These are phyloP conservation scores for Calonectria multiphialidica DNA, from an alignment of 2,329 filamentous ascomycete species.

Conservation along the genomic window DNA sequence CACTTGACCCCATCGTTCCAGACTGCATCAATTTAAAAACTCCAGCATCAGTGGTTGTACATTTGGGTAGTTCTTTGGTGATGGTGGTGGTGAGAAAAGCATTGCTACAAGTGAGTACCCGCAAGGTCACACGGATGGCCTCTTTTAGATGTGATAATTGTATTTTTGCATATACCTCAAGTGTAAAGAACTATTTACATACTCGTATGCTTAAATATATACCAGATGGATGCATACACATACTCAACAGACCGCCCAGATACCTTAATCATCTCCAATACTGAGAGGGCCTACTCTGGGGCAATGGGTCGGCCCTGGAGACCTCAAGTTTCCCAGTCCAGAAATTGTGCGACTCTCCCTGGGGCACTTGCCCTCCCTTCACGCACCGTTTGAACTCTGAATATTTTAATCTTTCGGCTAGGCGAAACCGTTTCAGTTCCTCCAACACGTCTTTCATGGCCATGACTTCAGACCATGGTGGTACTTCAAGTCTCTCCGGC, in stretches of 20 bases:
- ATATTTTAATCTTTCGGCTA: constrained; percentile 47
- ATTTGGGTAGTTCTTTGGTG: too few relatives aligned
- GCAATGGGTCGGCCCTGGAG: constrained; percentile 29
- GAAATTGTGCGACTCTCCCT: constrained; percentile 47
- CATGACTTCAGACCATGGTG: constrained; percentile 45
- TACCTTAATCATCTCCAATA: constrained; percentile 19
- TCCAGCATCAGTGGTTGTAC: too few relatives aligned
- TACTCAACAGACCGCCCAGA: neutral
- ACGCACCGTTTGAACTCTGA: constrained; percentile 24
- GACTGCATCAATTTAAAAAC: too few relatives aligned
- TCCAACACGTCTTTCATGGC: constrained; percentile 59
- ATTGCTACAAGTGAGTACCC: too few relatives aligned
- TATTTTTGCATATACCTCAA: too few relatives aligned
- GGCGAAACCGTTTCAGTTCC: constrained; percentile 56
- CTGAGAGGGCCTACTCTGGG: constrained; percentile 26
- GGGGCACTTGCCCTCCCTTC: constrained; percentile 17
- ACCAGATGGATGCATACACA: neutral
- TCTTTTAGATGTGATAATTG: too few relatives aligned
- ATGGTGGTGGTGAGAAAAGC: too few relatives aligned
- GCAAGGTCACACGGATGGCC: too few relatives aligned
- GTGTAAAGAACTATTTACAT: too few relatives aligned
- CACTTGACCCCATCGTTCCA: too few relatives aligned
- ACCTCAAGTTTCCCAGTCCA: constrained; percentile 55
- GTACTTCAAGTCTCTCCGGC: constrained; percentile 46
- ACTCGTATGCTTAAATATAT: neutral